Conservation (phyloP, 805 yeast species). For the Brettanomyces bruxellensis region DNA sequence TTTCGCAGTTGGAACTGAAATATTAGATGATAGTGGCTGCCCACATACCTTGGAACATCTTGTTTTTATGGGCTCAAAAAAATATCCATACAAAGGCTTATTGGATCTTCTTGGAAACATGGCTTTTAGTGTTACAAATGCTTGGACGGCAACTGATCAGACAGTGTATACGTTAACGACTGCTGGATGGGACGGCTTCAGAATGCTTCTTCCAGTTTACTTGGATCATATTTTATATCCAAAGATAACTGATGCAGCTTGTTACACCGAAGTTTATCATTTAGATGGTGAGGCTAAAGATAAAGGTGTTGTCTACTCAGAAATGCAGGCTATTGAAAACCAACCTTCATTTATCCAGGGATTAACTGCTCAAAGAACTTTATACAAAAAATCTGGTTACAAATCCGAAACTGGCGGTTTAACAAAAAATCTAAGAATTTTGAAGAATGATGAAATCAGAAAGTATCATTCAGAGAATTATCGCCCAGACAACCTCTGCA, state of each 20-base stretch:
- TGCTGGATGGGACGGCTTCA: constrained; percentile 96
- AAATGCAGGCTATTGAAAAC: constrained; percentile 90
- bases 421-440: constrained; percentile 60
- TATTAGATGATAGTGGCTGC: constrained; percentile 75
- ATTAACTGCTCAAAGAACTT: constrained; percentile 47
- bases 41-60: constrained; percentile 96
- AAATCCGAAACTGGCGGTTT: constrained; percentile 93
- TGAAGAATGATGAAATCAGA: constrained; percentile 67
- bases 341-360: constrained; percentile 62
- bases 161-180: constrained; percentile 86
- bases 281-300: constrained; percentile 86
- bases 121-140: constrained; percentile 81
- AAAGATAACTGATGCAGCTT: constrained; percentile 81
- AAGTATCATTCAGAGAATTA: constrained; percentile 65
- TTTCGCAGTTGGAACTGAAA: constrained; percentile 93
- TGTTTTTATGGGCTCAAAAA: constrained; percentile 86
- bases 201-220: constrained; percentile 74
- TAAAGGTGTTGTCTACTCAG: constrained; percentile 94
- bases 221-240: constrained; percentile 82
- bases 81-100: constrained; percentile 85
- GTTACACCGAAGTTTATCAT: constrained; percentile 90
- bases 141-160: constrained; percentile 95
- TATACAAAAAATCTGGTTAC: constrained; percentile 67
- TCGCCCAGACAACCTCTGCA: constrained; percentile 75
- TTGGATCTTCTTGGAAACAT: constrained; percentile 80